Evolutionary conservation across 2,329 filamentous ascomycete species (phyloP).

Genomic region (Colletotrichum siamense): DNA sequence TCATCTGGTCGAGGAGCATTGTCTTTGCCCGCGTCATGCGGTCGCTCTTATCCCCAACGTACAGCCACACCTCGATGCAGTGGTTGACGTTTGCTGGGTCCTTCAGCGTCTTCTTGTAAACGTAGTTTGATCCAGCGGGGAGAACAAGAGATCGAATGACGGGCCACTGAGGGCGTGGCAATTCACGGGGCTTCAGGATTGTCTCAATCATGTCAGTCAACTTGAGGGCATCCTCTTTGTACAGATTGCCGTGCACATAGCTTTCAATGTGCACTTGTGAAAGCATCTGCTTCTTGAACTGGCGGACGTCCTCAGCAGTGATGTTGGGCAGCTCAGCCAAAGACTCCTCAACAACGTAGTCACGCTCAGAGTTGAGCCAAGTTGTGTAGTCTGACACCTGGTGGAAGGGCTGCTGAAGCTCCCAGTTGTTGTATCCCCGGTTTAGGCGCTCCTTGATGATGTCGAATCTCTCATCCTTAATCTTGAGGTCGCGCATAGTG

Average conservation of each 20-base stretch:
- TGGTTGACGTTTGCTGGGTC: constrained; percentile 91
- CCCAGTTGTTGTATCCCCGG: constrained; percentile 83
- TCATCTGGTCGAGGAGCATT: constrained; percentile 85
- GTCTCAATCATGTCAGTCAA: constrained; percentile 84
- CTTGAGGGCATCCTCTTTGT: constrained; percentile 89
- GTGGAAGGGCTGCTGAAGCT: constrained; percentile 86
- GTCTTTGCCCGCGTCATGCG: constrained; percentile 76
- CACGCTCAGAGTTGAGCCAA: constrained; percentile 79
- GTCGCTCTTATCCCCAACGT: constrained; percentile 73
- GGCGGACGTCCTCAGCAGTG: constrained; percentile 74
- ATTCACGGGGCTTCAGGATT: constrained; percentile 73
- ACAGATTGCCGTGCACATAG: constrained; percentile 88
- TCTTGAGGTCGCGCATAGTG: constrained; percentile 82
- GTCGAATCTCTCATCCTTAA: constrained; percentile 86
- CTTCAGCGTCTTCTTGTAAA: constrained; percentile 80
- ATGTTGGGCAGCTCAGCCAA: constrained; percentile 78
- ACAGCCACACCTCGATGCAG: constrained; percentile 80
- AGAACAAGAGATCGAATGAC: constrained; percentile 79
- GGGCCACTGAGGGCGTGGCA: constrained; percentile 82
- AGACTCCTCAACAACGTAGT: constrained; percentile 81
- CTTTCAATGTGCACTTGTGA: constrained; percentile 87
- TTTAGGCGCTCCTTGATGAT: constrained; percentile 87
- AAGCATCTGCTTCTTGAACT: constrained; percentile 82
- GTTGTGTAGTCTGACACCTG: constrained; percentile 85
- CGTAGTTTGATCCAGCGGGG: constrained; percentile 80